Base-by-base conservation (phyloP, 371 early-diverging fungal genomes). In the Sanchytrium tribonematis region DNA sequence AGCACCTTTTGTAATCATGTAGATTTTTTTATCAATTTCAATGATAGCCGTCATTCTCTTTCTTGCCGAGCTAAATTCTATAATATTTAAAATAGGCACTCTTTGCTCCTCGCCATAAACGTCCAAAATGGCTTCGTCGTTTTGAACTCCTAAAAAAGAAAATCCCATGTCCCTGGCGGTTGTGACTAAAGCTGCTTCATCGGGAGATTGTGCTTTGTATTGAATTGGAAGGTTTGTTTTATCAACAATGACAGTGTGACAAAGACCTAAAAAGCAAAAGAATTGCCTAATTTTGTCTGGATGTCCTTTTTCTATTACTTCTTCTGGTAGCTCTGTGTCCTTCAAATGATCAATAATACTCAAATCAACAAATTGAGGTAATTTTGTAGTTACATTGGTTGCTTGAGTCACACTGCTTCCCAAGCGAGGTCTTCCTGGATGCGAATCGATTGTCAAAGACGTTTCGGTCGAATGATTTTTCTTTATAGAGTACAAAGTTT, bases 1-100 rank as follows among this genome's bases (percentile, higher is more conserved):
- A 17, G 97, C 96, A 22, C 99, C 99, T 77, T 99, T 99, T 73
- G 86, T 86, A 30, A 90, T 79, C 30, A 97, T 76, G 1, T 88
- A 78, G 31, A 93, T 87, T 12, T 88, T 82, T 29, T 90, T 83
- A 29, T 85, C 82, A 0, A 78, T 77, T 0, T 84, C 88, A 76
- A 48, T 84, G 0, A 88, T 85, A n/a, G 88, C 85, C 1, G 90
- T 89, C 97, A 97, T 94, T 28, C 95, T 84, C 76, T 95, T 97
- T 68, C 97, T 85, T 22, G 88, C 87, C 0, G 89, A 88, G 77
- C 87, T 94, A 76, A 97, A 97, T 72, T 90, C 92, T 69, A 94
- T 75, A 2, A 88, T 81, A 70, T 88, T 78, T 71, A 96, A 75
- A 2, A 91, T 83, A 78, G 75, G 82, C 73, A 82, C 84, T 0